phyloP scores from a whole-genome alignment of 192 early-diverging fungal species.

The Coemansia sp. region DNA sequence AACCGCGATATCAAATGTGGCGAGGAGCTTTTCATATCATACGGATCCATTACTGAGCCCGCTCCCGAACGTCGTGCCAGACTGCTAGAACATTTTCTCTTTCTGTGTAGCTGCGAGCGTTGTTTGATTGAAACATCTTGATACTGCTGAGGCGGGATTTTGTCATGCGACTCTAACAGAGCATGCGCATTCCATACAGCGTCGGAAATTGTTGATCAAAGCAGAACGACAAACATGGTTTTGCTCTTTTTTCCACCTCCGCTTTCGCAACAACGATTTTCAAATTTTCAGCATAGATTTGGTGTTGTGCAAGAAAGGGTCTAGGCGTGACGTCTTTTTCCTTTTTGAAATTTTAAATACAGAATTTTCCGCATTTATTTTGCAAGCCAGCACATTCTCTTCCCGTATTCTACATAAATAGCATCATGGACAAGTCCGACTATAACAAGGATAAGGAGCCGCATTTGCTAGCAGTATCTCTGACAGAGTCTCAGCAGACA shows the following conservation, averaged over 20 bases:
- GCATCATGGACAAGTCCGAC: no score
- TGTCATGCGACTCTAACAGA: no score
- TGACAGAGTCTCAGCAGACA: background rate
- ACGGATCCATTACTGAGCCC: conserved; percentile 55
- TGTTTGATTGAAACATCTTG: conserved; percentile 49
- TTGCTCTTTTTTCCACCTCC: no score
- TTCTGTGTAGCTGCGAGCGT: conserved; percentile 56
- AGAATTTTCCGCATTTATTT: background rate
- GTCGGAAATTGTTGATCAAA: no score
- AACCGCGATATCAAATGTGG: conserved; percentile 39
- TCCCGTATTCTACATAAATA: no score
- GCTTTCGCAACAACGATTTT: no score
- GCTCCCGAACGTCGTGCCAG: conserved; percentile 42
- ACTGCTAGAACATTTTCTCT: conserved; percentile 60
- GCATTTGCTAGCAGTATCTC: background rate
- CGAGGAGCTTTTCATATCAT: conserved; percentile 64
- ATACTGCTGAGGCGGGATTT: no score
- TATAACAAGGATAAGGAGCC: background rate
- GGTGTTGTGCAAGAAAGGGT: no score
- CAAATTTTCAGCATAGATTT: no score
- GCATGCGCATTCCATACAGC: no score
- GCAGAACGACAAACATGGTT: no score
- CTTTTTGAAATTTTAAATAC: background rate
- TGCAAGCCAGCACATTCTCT: no score
- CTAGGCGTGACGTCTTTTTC: background rate